phyloP scores from a whole-genome alignment of 805 yeast genomes.

The Tetrapisispora phaffii region DNA sequence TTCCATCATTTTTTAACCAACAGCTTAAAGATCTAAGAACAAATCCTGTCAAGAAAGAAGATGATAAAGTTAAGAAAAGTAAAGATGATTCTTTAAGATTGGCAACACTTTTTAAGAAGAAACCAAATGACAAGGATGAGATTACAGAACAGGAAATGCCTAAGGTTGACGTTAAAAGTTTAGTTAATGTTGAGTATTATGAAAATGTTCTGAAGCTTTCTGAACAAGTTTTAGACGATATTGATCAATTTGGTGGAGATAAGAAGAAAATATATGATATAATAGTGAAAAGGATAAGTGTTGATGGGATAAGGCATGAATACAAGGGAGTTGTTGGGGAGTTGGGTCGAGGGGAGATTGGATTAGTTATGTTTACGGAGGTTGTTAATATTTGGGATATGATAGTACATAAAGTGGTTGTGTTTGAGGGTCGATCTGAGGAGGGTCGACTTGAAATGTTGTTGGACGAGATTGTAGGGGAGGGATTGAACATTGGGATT shows the following conservation, averaged over 20 bases:
- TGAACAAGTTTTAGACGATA: background rate
- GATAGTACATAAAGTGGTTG: constrained; percentile 83
- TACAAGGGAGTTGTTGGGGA: background rate
- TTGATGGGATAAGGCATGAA: background rate
- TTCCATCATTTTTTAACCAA: background rate
- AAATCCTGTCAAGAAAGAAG: background rate
- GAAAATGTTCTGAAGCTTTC: background rate
- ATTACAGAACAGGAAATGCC: background rate
- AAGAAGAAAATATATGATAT: background rate
- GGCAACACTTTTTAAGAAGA: background rate
- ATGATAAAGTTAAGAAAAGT: background rate
- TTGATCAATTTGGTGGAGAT: background rate
- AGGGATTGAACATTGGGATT: constrained; percentile 86
- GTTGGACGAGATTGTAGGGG: constrained; percentile 84
- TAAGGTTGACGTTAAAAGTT: background rate
- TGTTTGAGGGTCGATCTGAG: constrained; percentile 32
- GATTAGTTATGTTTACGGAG: constrained; percentile 71
- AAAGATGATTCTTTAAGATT: background rate
- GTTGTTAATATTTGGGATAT: constrained; percentile 87
- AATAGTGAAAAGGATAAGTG: background rate
- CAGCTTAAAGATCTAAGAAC: background rate
- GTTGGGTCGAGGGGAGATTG: background rate
- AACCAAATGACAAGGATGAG: background rate
- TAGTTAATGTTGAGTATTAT: background rate
- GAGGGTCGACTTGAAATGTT: constrained; percentile 49